phyloP scores from a whole-genome alignment of 2,329 filamentous ascomycete species.

The Phoma sp. region DNA sequence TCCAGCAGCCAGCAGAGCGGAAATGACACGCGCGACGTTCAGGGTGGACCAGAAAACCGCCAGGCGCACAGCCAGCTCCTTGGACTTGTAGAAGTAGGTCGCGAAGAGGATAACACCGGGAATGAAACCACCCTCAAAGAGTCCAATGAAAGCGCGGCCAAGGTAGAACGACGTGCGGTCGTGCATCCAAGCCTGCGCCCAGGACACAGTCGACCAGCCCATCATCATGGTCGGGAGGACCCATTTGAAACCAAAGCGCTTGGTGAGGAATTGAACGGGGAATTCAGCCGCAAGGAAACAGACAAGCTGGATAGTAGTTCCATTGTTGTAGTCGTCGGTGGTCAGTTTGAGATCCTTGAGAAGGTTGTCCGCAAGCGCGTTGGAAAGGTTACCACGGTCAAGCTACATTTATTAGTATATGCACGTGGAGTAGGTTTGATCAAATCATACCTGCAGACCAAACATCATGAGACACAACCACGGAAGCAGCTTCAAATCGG shows the following conservation, averaged over 20 bases:
- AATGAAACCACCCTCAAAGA: constrained; percentile 62
- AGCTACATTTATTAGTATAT: constrained; percentile 44
- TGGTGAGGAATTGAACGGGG: constrained; percentile 54
- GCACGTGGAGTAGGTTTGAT: background rate
- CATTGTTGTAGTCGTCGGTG: constrained; percentile 46
- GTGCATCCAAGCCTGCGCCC: constrained; percentile 72
- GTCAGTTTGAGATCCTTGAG: constrained; percentile 40
- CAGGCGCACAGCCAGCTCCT: constrained; percentile 71
- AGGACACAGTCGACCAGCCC: constrained; percentile 56
- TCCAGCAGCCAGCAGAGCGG: constrained; percentile 63
- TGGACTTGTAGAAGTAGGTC: constrained; percentile 77
- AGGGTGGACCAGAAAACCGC: constrained; percentile 75
- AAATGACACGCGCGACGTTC: constrained; percentile 61
- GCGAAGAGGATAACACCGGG: constrained; percentile 71
- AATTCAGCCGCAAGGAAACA: constrained; percentile 74
- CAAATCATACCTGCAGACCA: constrained; percentile 41
- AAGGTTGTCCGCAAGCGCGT: constrained; percentile 42
- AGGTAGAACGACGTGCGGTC: constrained; percentile 55
- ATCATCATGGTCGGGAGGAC: constrained; percentile 55
- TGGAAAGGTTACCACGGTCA: constrained; percentile 54
- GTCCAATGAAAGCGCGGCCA: constrained; percentile 51
- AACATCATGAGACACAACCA: constrained; percentile 54
- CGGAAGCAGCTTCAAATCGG: constrained; percentile 42
- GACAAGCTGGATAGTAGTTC: constrained; percentile 70
- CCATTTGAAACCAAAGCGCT: constrained; percentile 52